phyloP scores from a whole-genome alignment of 805 yeast genomes.

The Candida incommunis region DNA sequence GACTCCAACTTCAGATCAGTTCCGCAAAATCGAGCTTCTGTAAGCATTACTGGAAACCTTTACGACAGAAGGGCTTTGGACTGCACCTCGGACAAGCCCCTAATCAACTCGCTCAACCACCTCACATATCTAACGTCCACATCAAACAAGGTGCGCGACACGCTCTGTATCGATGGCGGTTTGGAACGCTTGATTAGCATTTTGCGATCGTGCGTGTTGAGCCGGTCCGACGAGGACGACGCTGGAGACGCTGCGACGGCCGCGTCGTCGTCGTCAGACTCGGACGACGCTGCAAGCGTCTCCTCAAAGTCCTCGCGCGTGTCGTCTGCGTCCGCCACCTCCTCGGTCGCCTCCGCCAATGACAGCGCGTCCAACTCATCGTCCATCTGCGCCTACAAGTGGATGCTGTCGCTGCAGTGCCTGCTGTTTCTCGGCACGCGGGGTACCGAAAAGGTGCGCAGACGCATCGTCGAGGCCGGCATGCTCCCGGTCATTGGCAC shows the following conservation, averaged over 20 bases:
- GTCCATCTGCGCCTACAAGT: slow-evolving; percentile 71
- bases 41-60: slow-evolving; percentile 72
- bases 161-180: slow-evolving; percentile 82
- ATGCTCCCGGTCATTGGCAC: slow-evolving; percentile 85
- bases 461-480: slow-evolving; percentile 83
- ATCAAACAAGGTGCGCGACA: slow-evolving; percentile 80
- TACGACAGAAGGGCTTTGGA: slow-evolving; percentile 90
- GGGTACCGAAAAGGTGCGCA: slow-evolving; percentile 76
- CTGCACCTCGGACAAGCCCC: slow-evolving; percentile 75
- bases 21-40: slow-evolving; percentile 76
- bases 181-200: slow-evolving; percentile 77
- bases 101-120: slow-evolving; percentile 84
- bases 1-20: slow-evolving; percentile 77
- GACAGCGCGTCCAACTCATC: not conserved
- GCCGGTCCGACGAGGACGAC: slow-evolving; percentile 40
- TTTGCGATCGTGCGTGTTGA: slow-evolving; percentile 23
- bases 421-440: slow-evolving; percentile 82
- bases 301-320: not conserved
- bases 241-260: not conserved
- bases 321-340: slow-evolving; percentile 16
- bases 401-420: slow-evolving; percentile 93
- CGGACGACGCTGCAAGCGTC: not conserved
- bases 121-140: slow-evolving; percentile 76
- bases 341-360: not conserved
- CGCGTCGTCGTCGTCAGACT: not conserved